Evolutionary conservation across 805 yeast genomes (phyloP).

Genomic region (Candida gorgasii): DNA sequence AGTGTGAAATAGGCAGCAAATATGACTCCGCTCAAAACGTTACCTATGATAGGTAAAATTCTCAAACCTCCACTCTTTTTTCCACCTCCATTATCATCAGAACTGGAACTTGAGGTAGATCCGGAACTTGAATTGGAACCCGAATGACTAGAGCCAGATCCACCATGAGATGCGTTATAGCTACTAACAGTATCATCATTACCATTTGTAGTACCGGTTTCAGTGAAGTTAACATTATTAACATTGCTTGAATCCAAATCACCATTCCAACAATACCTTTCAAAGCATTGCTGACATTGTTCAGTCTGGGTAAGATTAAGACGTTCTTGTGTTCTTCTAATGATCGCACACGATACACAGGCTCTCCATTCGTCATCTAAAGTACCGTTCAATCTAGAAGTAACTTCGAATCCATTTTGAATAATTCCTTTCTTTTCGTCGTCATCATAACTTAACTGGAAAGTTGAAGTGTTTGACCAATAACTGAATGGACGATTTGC

Average conservation of each 20-base stretch:
- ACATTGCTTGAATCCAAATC: constrained; percentile 14
- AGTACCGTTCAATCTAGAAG: constrained; percentile 66
- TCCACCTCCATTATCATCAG: constrained; percentile 2
- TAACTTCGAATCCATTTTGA: constrained; percentile 71
- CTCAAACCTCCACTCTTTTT: constrained; percentile 2
- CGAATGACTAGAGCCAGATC: background rate
- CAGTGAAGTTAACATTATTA: constrained; percentile 15
- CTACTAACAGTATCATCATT: constrained; percentile 1
- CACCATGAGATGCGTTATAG: background rate
- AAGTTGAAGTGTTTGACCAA: constrained; percentile 72
- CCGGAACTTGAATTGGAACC: background rate
- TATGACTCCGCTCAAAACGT: background rate
- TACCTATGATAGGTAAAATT: constrained; percentile 1
- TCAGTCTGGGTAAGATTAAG: constrained; percentile 57
- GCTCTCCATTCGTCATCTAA: constrained; percentile 67
- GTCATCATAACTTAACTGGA: constrained; percentile 59
- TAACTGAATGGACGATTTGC: constrained; percentile 72
- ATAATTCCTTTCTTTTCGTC: constrained; percentile 61
- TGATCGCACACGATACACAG: constrained; percentile 81
- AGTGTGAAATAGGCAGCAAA: background rate
- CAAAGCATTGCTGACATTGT: constrained; percentile 73
- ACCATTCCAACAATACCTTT: constrained; percentile 77
- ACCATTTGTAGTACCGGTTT: constrained; percentile 15
- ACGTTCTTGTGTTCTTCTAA: constrained; percentile 77
- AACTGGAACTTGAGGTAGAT: background rate